Base-by-base conservation (phyloP, 1,139 yeast species). In the Zygoascus sp. region DNA sequence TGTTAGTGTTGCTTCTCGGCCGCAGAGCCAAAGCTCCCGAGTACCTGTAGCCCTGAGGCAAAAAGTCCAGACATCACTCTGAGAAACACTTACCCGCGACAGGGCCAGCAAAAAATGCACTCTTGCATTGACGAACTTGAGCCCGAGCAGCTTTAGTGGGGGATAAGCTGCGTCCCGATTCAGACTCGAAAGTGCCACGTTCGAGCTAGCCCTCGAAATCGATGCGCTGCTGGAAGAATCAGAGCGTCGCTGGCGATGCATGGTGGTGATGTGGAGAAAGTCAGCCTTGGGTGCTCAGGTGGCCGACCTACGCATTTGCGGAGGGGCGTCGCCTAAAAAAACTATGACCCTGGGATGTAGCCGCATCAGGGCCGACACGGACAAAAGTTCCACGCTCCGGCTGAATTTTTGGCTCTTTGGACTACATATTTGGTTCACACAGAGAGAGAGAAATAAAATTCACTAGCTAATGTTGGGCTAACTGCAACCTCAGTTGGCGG, bases 91-190 rank as follows among this genome's bases (percentile, higher is more conserved):
- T 45, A 59, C 58, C 9, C 69, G 53, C 11, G 67, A 58, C 1
- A 62, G 53, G 5, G 58, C 61, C 52, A 89, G 72, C 8, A 85
- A 74, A 54, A 85, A 76, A 60, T 86, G 95, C 57, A 86, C 90
- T 51, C 81, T 73, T 1, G 94, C 87, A 55, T 82, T 83, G 49
- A 87, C 70, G 50, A 83, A 76, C 56, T 78, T 79, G 47, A 83
- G 68, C 0, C 90, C 90, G 37, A 83, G 64, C 37, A 70, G 70
- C 59, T 82, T 83, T 42, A 83, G 65, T 8, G 57, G 57, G 6
- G 53, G 55, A 32, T 50, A 50, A 4, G 40, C 19, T 17, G 47
- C 47, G 17, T 49, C 40, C 13, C 42, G 16, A 10, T 30, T 36
- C 11, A 40, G 38, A 10, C 41, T 46, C 13, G 53, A 42, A 10